Conservation (phyloP, 1,139 yeast genomes). For the Meyerozyma guilliermondii region DNA sequence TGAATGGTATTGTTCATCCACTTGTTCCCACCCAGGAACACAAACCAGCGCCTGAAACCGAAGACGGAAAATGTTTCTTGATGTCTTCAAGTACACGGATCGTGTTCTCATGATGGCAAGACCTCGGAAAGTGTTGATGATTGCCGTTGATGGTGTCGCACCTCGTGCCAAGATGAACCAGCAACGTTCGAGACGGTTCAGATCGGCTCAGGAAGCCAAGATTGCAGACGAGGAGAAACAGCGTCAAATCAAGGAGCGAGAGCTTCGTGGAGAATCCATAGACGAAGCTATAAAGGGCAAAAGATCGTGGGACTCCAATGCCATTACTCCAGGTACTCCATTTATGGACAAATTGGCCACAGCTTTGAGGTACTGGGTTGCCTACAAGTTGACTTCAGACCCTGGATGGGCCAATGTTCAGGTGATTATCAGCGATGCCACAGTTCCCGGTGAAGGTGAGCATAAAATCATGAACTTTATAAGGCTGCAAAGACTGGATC, state of each 20-base stretch:
- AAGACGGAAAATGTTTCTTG: conserved; percentile 93
- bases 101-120: conserved; percentile 89
- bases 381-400: conserved; percentile 79
- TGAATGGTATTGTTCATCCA: conserved; percentile 98
- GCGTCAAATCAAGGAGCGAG: conserved; percentile 45
- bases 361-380: conserved; percentile 84
- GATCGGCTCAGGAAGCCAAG: conserved; percentile 92
- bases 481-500: conserved; percentile 78
- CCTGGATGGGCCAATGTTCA: conserved; percentile 88
- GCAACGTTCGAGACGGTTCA: conserved; percentile 90
- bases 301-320: conserved; percentile 81
- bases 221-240: conserved; percentile 59
- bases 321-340: conserved; percentile 99
- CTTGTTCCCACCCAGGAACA: conserved; percentile 97
- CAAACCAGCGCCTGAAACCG: conserved; percentile 89
- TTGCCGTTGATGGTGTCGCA: conserved; percentile 98
- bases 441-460: conserved; percentile 99
- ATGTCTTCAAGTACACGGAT: conserved; percentile 84
- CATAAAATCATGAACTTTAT: conserved; percentile 96
- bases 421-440: conserved; percentile 87
- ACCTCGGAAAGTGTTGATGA: conserved; percentile 85
- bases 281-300: conserved; percentile 59
- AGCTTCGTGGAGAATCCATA: conserved; percentile 57
- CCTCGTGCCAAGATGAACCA: conserved; percentile 99
- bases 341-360: conserved; percentile 88